Conservation (phyloP, 768 basidiomycete species). For the Clitopilus hobsonii region DNA sequence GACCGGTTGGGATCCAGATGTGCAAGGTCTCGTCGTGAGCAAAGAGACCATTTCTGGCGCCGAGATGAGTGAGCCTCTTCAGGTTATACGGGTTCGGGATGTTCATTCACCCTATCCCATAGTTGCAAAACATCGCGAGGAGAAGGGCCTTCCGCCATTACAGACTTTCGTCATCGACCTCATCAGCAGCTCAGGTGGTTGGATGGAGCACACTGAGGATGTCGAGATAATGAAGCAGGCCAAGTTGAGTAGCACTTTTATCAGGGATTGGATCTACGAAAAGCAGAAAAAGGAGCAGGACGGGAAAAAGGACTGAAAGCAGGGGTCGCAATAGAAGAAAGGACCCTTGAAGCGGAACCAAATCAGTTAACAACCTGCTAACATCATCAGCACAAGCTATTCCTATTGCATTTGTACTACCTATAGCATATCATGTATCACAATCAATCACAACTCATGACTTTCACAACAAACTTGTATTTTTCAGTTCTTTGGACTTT, state of each 20-base stretch:
- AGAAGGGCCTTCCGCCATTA: conserved; percentile 53
- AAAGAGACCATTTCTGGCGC: conserved; percentile 83
- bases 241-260: conserved; percentile 95
- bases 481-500: too few species aligned
- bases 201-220: conserved; percentile 59
- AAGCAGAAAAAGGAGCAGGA: conserved; percentile 14
- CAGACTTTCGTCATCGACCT: conserved; percentile 82
- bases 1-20: conserved; percentile 78
- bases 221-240: conserved; percentile 63
- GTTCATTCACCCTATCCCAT: background rate
- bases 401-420: background rate
- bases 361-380: background rate
- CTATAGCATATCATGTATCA: background rate
- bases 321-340: background rate
- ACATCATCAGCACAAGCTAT: background rate
- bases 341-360: too few species aligned
- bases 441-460: background rate
- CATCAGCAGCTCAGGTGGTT: conserved; percentile 57
- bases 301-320: background rate
- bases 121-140: conserved; percentile 66
- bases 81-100: background rate
- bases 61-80: conserved; percentile 49
- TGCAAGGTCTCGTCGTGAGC: conserved; percentile 92
- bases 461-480: too few species aligned
- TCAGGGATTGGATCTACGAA: conserved; percentile 79